These are phyloP conservation scores for Domatiomyces globalis DNA, from an alignment of 2,329 filamentous ascomycete species.

Conservation along the genomic window DNA sequence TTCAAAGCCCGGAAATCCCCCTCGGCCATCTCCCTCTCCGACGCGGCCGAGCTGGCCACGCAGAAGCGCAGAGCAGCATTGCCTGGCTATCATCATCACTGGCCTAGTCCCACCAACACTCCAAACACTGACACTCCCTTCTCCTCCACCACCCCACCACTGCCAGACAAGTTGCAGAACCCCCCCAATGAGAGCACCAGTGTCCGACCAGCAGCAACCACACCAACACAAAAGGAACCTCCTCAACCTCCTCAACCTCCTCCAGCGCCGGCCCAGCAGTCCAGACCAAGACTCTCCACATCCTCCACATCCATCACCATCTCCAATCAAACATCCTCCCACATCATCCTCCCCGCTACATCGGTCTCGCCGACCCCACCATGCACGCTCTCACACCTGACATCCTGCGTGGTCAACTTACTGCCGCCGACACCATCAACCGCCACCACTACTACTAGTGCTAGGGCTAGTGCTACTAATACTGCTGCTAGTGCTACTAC, in stretches of 20 bases:
- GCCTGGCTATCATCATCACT: conserved; percentile 26
- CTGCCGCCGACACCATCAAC: conserved; percentile 39
- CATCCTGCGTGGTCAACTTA: conserved; percentile 65
- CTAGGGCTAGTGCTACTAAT: not conserved
- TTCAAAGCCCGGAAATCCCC: conserved; percentile 53
- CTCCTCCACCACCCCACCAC: conserved; percentile 16
- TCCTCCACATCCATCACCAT: conserved; percentile 48
- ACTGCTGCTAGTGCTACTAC: too few species aligned
- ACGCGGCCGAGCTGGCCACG: conserved; percentile 41
- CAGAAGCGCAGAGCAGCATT: conserved; percentile 33
- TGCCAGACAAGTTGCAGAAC: conserved; percentile 20
- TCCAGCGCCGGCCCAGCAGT: conserved; percentile 15
- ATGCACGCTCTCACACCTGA: conserved; percentile 56
- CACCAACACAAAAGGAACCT: too few species aligned
- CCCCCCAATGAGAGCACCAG: conserved; percentile 15
- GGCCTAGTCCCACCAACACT: too few species aligned
- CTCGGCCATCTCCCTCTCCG: conserved; percentile 41
- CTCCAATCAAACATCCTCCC: conserved; percentile 49
- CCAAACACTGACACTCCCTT: conserved; percentile 14
- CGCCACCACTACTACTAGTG: not conserved
- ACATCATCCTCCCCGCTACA: conserved; percentile 62
- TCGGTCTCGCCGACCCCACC: conserved; percentile 58
- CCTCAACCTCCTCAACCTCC: too few species aligned
- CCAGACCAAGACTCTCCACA: conserved; percentile 45
- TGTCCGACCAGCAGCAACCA: not conserved